phyloP scores from a whole-genome alignment of 768 basidiomycete genomes.

The Auricularia auricula-judae region DNA sequence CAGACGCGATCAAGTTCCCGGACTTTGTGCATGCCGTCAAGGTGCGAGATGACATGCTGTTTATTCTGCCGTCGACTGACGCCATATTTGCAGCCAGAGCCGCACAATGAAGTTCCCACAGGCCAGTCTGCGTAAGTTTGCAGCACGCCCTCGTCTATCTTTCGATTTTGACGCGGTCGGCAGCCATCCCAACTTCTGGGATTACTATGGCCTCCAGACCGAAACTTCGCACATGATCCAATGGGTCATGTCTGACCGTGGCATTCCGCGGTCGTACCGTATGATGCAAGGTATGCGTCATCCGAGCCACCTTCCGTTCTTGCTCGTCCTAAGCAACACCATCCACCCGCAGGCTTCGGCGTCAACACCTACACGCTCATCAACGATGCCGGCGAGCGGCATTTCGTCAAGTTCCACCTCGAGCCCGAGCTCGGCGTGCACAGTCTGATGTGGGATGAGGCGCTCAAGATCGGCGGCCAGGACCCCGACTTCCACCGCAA shows the following conservation, averaged over 20 bases:
- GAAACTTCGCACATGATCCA: constrained; percentile 70
- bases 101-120: constrained; percentile 54
- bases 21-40: constrained; percentile 67
- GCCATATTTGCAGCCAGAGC: constrained; percentile 45
- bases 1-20: constrained; percentile 71
- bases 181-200: constrained; percentile 67
- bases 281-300: constrained; percentile 60
- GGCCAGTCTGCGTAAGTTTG: constrained; percentile 10
- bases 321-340: too few species aligned
- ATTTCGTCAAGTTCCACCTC: constrained; percentile 87
- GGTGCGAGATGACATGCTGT: constrained; percentile 9
- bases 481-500: constrained; percentile 81
- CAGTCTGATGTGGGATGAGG: constrained; percentile 82
- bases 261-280: constrained; percentile 72
- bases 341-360: constrained; percentile 36
- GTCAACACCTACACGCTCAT: constrained; percentile 78
- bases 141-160: not conserved
- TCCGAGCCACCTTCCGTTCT: constrained; percentile 12
- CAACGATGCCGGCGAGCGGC: constrained; percentile 51
- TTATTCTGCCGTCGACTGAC: not conserved
- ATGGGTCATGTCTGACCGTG: constrained; percentile 82
- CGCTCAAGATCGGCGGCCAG: constrained; percentile 69
- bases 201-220: constrained; percentile 61
- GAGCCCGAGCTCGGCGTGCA: constrained; percentile 73
- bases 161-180: constrained; percentile 33